Base-by-base conservation (phyloP, 108 stramenopile genomes). In the Cyclotella kingstonii region DNA sequence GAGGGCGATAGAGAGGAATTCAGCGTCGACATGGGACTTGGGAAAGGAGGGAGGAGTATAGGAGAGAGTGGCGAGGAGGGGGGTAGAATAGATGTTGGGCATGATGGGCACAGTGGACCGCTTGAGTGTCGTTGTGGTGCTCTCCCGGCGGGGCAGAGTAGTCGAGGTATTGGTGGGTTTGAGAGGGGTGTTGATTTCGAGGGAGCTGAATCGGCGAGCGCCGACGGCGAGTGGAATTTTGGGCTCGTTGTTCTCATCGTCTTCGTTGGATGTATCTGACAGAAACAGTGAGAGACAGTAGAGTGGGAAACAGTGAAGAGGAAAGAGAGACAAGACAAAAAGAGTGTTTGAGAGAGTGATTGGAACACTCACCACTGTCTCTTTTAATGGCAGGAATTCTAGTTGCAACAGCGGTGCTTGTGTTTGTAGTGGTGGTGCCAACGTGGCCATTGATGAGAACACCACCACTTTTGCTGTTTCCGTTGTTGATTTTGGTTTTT, bases 11-110 rank as follows among this genome's bases (percentile, higher is more conserved):
- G 42, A 45, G 10, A 81, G 54, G 44, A 72, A 77, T 14, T 54
- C 55, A n/a, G 40, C 49, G 19, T 78, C 74, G n/a, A 42, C 26
- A 19, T 64, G 28, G 0, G 23, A 47, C 62, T 81, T 81, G 18
- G 47, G 54, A 26, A 59, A 64, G 5, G 19, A 6, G 10, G 68
- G 68, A 1, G 74, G 62, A 10, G 39, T 50, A 41, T 69, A 70
- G 19, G 52, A 19, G 0, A 57, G 5, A 8, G 42, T 55, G 30
- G 52, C 62, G 6, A 11, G 27, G 18, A 73, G 40, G 3, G 72
- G 72, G 0, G 57, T 21, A 23, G 72, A 58, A n/a, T 57, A 30
- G 12, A 73, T 73, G 30, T 73, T 64, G 17, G 42, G 41, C 39
- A 73, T 57, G 42, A 50, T 53, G 41, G 23, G 62, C 15, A 1